These are phyloP conservation scores for Selaginella tamariscina DNA, from an alignment of 75 land plant genomes.

Conservation along the genomic window DNA sequence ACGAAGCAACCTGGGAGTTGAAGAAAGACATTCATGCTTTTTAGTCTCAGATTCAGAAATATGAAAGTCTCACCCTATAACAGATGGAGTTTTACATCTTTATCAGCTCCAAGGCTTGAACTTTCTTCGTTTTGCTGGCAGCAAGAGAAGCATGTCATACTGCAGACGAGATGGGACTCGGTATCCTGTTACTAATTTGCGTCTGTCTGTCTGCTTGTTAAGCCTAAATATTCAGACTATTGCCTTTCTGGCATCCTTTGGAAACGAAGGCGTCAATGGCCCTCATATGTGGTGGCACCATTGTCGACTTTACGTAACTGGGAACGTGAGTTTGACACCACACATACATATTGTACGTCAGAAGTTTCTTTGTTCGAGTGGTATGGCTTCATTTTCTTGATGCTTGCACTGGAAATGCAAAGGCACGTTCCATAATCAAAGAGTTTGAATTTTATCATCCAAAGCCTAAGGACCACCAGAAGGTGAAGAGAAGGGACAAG, in stretches of 20 bases:
- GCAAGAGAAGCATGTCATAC: constrained; percentile 82
- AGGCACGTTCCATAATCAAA: constrained; percentile 66
- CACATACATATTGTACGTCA: constrained; percentile 91
- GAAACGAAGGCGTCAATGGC: constrained; percentile 39
- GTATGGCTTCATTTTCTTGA: too few relatives aligned
- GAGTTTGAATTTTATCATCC: constrained; percentile 76
- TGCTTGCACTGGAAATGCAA: constrained; percentile 56
- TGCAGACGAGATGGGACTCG: constrained; percentile 99
- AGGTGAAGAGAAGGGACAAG: constrained; percentile 45
- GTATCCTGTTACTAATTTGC: constrained; percentile 26
- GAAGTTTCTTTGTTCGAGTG: not conserved
- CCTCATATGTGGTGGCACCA: constrained; percentile 95
- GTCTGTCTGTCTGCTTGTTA: not conserved
- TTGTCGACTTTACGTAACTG: constrained; percentile 88
- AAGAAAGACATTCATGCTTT: constrained; percentile 82
- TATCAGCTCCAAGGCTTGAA: constrained; percentile 96
- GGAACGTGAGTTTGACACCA: constrained; percentile 99
- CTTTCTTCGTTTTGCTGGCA: constrained; percentile 89
- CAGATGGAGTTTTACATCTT: constrained; percentile 75
- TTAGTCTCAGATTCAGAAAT: constrained; percentile 68
- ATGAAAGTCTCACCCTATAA: constrained; percentile 41
- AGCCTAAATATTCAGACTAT: constrained; percentile 52
- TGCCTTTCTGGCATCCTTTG: constrained; percentile 73
- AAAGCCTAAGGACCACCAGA: constrained; percentile 19
- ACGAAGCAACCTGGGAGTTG: constrained; percentile 84